Conservation (phyloP, 129 eudicot genomes). For the Mikania micrantha region DNA sequence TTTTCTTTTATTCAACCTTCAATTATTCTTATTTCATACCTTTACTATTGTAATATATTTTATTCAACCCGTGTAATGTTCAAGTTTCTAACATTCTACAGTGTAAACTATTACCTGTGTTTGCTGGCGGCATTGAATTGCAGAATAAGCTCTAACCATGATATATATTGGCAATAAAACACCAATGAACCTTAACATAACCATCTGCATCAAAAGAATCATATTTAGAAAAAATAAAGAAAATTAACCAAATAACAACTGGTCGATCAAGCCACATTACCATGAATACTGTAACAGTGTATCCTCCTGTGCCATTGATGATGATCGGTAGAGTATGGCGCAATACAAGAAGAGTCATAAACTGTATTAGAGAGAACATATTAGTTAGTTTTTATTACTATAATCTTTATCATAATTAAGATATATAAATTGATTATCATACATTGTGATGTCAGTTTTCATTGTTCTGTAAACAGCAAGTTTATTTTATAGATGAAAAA, state of each 20-base stretch:
- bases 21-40: too few species aligned
- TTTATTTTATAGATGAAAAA: too few species aligned
- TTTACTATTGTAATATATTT: too few species aligned
- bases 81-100: too few species aligned
- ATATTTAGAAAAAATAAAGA: not conserved
- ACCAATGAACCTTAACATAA: conserved; percentile 50
- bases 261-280: conserved; percentile 23
- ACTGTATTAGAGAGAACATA: too few species aligned
- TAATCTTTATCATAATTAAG: too few species aligned
- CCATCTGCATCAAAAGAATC: conserved; percentile 41
- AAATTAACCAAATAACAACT: not conserved
- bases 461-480: too few species aligned
- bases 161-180: conserved; percentile 48
- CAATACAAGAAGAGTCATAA: conserved; percentile 56
- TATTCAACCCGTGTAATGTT: too few species aligned
- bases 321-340: conserved; percentile 74
- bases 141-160: conserved; percentile 55
- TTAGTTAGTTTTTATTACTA: too few species aligned
- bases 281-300: conserved; percentile 44
- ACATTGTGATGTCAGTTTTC: too few species aligned
- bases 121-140: conserved; percentile 42
- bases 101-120: conserved; percentile 41
- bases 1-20: too few species aligned
- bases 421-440: too few species aligned
- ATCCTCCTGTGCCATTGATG: conserved; percentile 50